phyloP scores from a whole-genome alignment of 2,329 filamentous ascomycete species.

The Pseudogymnoascus sp. region DNA sequence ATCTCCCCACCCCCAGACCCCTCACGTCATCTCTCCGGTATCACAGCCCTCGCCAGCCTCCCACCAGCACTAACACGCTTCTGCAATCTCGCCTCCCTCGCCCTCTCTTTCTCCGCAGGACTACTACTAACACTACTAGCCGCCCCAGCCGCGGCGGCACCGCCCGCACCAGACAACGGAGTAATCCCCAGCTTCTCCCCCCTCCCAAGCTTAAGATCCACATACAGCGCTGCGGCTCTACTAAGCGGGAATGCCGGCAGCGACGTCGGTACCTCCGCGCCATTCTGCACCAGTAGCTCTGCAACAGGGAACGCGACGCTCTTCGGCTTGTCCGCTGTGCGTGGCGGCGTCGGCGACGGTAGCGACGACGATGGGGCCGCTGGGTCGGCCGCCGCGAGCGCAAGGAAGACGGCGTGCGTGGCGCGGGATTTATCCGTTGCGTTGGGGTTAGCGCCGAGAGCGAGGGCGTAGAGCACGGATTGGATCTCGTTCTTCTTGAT shows the following conservation, averaged over 20 bases:
- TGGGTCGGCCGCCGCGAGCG: conserved; percentile 85
- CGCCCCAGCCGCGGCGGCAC: background rate
- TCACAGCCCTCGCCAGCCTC: conserved; percentile 43
- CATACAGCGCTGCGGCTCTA: conserved; percentile 68
- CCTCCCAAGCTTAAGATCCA: conserved; percentile 64
- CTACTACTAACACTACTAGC: conserved; percentile 11
- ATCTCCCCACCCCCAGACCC: background rate
- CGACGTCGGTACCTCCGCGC: conserved; percentile 70
- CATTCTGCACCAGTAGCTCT: conserved; percentile 87
- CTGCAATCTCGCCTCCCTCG: conserved; percentile 61
- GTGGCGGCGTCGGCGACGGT: conserved; percentile 33
- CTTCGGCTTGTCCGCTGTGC: conserved; percentile 37
- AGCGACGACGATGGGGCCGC: conserved; percentile 53
- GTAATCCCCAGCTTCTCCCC: conserved; percentile 16
- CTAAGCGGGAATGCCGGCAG: conserved; percentile 79
- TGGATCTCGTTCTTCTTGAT: conserved; percentile 97
- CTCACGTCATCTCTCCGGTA: conserved; percentile 3
- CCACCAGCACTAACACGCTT: conserved; percentile 75
- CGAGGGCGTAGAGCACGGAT: conserved; percentile 82
- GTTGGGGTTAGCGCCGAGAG: conserved; percentile 81
- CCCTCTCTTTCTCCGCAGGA: conserved; percentile 44
- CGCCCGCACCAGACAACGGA: conserved; percentile 26
- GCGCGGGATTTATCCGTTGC: conserved; percentile 74
- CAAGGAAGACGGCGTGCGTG: conserved; percentile 83
- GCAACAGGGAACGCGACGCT: conserved; percentile 74